Percentiles rank a stretch among this genome's conserved stretches.
These are phyloP conservation scores for Boletus sp. DNA, from an alignment of 768 basidiomycete species.

Conservation along the genomic window DNA sequence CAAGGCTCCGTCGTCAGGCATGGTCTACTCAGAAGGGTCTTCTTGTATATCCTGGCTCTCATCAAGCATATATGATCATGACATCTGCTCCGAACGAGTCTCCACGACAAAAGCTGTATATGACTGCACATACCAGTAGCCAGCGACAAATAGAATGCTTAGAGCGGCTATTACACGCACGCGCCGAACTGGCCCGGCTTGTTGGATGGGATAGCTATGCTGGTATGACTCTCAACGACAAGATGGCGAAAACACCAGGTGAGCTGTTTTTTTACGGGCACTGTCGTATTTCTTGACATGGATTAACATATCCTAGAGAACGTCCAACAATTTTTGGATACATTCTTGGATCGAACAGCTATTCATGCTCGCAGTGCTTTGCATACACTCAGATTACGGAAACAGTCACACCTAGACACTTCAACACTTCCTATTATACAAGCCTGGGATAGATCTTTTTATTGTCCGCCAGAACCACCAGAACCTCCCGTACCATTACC, in stretches of 20 bases:
- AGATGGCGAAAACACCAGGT: conserved; percentile 97
- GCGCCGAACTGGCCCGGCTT: conserved; percentile 79
- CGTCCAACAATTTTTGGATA: conserved; percentile 81
- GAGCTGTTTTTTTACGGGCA: conserved; percentile 15
- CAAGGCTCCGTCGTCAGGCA: conserved; percentile 70
- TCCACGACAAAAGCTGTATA: conserved; percentile 77
- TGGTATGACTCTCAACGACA: conserved; percentile 84
- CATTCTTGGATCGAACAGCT: conserved; percentile 75
- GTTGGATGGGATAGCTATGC: conserved; percentile 87
- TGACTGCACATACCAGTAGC: conserved; percentile 77
- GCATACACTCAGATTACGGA: conserved; percentile 60
- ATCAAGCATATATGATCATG: conserved; percentile 93
- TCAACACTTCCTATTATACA: conserved; percentile 64
- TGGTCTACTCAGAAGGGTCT: conserved; percentile 74
- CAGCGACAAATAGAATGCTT: conserved; percentile 72
- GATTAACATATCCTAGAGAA: conserved; percentile 51
- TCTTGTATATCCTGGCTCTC: conserved; percentile 78
- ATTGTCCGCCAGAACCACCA: conserved; percentile 77
- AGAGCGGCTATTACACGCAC: conserved; percentile 70
- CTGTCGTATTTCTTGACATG: background rate
- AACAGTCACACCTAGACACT: conserved; percentile 69
- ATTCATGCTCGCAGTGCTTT: conserved; percentile 78
- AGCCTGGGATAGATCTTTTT: conserved; percentile 98
- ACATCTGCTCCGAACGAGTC: conserved; percentile 84
- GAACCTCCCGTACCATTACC: conserved; percentile 72